These are phyloP conservation scores for Euphrasia confusa DNA, from an alignment of 257 asterid genomes.

Conservation along the genomic window DNA sequence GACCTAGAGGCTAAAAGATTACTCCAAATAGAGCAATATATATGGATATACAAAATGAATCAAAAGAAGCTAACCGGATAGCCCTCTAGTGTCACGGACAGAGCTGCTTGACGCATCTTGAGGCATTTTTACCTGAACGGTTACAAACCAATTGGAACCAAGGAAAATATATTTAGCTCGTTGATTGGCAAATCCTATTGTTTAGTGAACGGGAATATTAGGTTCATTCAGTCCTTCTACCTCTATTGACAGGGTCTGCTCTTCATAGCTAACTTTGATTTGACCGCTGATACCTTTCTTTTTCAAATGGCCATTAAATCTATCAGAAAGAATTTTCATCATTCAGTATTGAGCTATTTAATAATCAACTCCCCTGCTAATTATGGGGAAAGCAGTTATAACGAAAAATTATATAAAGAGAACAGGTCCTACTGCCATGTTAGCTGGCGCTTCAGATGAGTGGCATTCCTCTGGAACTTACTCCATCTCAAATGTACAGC, in stretches of 20 bases:
- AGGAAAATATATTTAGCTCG: conserved; percentile 16
- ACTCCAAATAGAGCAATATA: conserved; percentile 22
- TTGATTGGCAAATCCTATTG: neutral
- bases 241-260: conserved; percentile 82
- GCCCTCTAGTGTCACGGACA: conserved; percentile 86
- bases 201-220: conserved; percentile 5
- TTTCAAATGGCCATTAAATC: conserved; percentile 83
- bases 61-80: conserved; percentile 56
- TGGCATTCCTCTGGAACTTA: conserved; percentile 71
- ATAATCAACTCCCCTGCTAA: conserved; percentile 14
- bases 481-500: conserved; percentile 52
- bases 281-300: conserved; percentile 85
- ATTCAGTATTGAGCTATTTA: conserved; percentile 12
- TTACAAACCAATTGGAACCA: conserved; percentile 21
- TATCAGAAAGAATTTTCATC: conserved; percentile 25
- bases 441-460: conserved; percentile 66
- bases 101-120: conserved; percentile 82
- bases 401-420: conserved; percentile 22
- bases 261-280: conserved; percentile 65
- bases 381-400: neutral
- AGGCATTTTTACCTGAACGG: conserved; percentile 80
- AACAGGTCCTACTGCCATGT: conserved; percentile 75
- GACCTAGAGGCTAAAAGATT: conserved; percentile 5
- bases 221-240: conserved; percentile 37
- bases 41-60: conserved; percentile 1